A percentile compares a stretch with the other conserved stretches of the same genome.
phyloP scores from a whole-genome alignment of 345 rosid genomes.

The Salix caprea region DNA sequence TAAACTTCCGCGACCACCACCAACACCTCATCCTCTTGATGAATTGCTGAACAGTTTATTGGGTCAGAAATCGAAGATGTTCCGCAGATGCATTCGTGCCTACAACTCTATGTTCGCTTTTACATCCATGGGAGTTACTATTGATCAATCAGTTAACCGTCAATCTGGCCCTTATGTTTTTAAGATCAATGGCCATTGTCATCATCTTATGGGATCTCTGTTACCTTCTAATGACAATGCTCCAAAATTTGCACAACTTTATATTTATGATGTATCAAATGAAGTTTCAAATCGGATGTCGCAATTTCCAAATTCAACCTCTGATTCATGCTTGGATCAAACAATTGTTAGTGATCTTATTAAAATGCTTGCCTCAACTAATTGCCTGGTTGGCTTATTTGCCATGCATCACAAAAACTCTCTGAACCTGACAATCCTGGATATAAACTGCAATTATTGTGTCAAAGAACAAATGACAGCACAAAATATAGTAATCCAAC shows the following conservation, averaged over 20 bases:
- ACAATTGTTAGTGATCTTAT: background rate
- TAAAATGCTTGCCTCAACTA: background rate
- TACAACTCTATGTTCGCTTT: background rate
- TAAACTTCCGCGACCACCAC: no score
- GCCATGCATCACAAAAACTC: background rate
- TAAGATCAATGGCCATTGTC: background rate
- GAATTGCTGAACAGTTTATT: background rate
- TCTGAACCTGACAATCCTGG: background rate
- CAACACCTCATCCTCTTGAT: background rate
- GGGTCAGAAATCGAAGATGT: rapidly evolving
- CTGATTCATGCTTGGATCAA: background rate
- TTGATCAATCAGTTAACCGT: background rate
- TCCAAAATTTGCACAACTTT: background rate
- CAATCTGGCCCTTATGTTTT: background rate
- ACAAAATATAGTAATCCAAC: background rate
- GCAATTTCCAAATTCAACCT: background rate
- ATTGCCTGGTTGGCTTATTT: background rate
- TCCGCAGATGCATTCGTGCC: background rate
- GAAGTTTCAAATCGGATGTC: background rate
- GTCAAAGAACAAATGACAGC: no score
- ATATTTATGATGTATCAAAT: background rate
- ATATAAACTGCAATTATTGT: background rate
- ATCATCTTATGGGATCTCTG: background rate
- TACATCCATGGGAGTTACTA: background rate
- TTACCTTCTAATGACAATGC: rapidly evolving